Evolutionary conservation across 306 rosid species (phyloP), one percentile per base, ranked within the genome.

Genomic region (Cotoneaster glaucophyllus): DNA sequence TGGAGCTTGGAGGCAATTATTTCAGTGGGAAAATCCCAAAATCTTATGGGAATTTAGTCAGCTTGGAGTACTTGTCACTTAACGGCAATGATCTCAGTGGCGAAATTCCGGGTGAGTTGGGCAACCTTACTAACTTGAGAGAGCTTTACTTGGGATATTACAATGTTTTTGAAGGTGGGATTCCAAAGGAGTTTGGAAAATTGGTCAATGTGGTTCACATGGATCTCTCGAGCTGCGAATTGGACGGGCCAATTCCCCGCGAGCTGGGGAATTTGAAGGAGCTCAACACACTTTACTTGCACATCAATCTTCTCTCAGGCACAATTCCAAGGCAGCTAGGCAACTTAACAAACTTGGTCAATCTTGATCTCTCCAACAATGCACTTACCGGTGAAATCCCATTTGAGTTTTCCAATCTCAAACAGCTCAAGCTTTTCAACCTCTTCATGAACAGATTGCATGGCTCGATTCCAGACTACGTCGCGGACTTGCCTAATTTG

Each of bases 331-430:
- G 81, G 71, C 97, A 89, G 34, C 70, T 93, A 3, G 90, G 89
- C 26, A 89, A 93, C 82, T 73, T 91, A 69, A 89, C 93, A 21
- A 80, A 77, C 73, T 52, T 93, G 76, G 74, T 84, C 64, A 24
- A 81, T 80, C 82, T 93, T 14, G 98, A 93, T 28, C 93, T 93
- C 59, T 93, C 98, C 57, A 84, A 83, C 86, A 93, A 93, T 83
- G 88, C 83, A 66, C 87, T 93, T 39, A 85, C 85, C 0, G 98
- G 98, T 6, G 95, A 91, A 85, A 93, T 93, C 79, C 98, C 98
- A 14, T 54, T 48, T 1, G 96, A 93, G 87, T 93, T 93, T 80
- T 73, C 70, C 39, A 83, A 77, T 67, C 93, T 93, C 71, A 78
- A 52, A 7, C 69, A 73, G 64, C 98, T 93, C 79, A 77, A 83